Evolutionary conservation across 1,284 basidiomycete genomes (phyloP).

Genomic region (Fistulinella staudtii): DNA sequence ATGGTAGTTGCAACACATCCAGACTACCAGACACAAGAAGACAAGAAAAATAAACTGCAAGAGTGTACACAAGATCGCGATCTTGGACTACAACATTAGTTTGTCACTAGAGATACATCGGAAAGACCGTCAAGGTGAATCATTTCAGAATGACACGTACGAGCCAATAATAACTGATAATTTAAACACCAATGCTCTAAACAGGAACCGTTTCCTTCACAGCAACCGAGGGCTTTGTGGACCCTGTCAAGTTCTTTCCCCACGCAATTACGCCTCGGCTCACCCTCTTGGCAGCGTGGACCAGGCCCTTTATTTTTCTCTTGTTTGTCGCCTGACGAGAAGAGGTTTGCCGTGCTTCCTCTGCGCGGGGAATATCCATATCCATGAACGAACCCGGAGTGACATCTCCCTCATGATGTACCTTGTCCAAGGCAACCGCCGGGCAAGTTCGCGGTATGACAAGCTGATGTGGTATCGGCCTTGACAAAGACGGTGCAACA

Average conservation of each 20-base stretch:
- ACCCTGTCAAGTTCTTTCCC: constrained; percentile 27
- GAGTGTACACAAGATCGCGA: constrained; percentile 6
- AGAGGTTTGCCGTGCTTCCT: constrained; percentile 8
- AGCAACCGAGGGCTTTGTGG: constrained; percentile 9
- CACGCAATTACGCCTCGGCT: constrained; percentile 30
- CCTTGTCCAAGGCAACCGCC: constrained; percentile 1
- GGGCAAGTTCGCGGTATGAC: not conserved
- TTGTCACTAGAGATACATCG: constrained; percentile 26
- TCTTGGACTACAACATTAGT: constrained; percentile 9
- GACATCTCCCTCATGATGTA: constrained; percentile 1
- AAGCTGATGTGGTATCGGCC: not conserved
- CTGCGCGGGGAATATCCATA: constrained; percentile 25
- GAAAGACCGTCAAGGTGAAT: not conserved
- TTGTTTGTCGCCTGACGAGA: constrained; percentile 10
- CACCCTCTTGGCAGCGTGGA: constrained; percentile 20
- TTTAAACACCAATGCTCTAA: constrained; percentile 5
- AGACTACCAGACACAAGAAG: constrained; percentile 14
- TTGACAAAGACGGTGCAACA: constrained; percentile 6
- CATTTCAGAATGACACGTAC: constrained; percentile 8
- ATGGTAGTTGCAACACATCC: constrained; percentile 6
- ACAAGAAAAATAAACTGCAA: constrained; percentile 7
- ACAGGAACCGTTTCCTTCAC: not conserved
- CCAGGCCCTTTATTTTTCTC: constrained; percentile 19
- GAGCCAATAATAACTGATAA: constrained; percentile 9
- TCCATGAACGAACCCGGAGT: constrained; percentile 32